Percentiles rank a stretch among this genome's conserved stretches.
Conservation (phyloP, 371 early-diverging fungal genomes). For the Mortierella sp. region DNA sequence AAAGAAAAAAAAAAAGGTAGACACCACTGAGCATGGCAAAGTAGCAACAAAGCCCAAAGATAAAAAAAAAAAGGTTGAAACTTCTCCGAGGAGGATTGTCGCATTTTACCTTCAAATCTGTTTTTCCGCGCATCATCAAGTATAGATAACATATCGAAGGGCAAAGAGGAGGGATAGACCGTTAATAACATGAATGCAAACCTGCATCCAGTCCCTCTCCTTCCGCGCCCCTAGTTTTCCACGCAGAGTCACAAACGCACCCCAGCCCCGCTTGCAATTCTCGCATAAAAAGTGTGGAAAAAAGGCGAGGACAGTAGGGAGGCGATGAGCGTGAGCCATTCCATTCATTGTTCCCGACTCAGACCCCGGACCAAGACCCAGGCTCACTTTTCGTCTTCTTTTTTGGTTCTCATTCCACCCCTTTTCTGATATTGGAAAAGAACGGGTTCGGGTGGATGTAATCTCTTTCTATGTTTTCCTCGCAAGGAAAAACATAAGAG, state of each 20-base stretch:
- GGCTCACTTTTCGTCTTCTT: background rate
- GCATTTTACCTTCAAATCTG: slow-evolving; percentile 65
- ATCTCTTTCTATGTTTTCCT: background rate
- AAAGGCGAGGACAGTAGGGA: background rate
- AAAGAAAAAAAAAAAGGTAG: background rate
- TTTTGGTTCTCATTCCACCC: slow-evolving; percentile 6
- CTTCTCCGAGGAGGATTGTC: slow-evolving; percentile 35
- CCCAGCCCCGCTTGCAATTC: background rate
- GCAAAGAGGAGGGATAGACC: background rate
- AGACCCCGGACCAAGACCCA: slow-evolving; percentile 13
- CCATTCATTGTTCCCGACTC: slow-evolving; percentile 5
- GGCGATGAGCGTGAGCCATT: background rate
- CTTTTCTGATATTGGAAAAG: background rate
- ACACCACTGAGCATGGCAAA: background rate
- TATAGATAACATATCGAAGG: slow-evolving; percentile 7
- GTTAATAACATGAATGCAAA: background rate
- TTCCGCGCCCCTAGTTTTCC: background rate
- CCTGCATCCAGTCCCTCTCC: background rate
- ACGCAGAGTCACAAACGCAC: background rate
- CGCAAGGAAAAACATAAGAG: slow-evolving; percentile 11
- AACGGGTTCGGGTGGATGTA: background rate
- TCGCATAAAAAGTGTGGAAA: background rate
- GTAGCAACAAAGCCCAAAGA: slow-evolving; percentile 25
- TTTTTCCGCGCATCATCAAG: slow-evolving; percentile 11
- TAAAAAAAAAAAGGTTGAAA: background rate